phyloP scores from a whole-genome alignment of 352 stramenopile genomes.

The Vaucheria bursata region DNA sequence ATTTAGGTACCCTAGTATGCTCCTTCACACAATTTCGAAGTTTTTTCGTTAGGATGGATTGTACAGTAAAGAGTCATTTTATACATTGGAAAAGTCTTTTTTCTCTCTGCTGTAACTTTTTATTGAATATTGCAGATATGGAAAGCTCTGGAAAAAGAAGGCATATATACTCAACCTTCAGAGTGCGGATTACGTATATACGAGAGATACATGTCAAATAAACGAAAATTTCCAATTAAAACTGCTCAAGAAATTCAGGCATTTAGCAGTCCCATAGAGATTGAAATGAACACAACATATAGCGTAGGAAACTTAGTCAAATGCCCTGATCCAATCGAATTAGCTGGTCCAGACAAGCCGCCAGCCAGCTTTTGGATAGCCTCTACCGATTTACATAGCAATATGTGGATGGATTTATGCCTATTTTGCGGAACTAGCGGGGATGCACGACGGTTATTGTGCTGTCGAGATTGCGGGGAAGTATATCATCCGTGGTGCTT shows the following conservation, averaged over 20 bases:
- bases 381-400: slow-evolving; percentile 65
- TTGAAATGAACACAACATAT: too few species aligned
- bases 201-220: neutral
- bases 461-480: slow-evolving; percentile 91
- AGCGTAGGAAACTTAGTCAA: slow-evolving; percentile 14
- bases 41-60: too few species aligned
- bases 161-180: neutral
- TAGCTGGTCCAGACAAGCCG: neutral
- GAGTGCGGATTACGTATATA: neutral
- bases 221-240: neutral
- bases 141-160: too few species aligned
- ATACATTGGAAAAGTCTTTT: too few species aligned
- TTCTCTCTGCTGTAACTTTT: too few species aligned
- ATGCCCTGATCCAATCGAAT: slow-evolving; percentile 16
- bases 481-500: slow-evolving; percentile 83
- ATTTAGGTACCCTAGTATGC: too few species aligned
- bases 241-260: neutral
- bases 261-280: neutral
- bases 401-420: slow-evolving; percentile 81
- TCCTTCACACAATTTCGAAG: too few species aligned
- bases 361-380: slow-evolving; percentile 66
- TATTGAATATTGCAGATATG: too few species aligned
- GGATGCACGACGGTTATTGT: slow-evolving; percentile 62
- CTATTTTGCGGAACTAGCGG: slow-evolving; percentile 65
- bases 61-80: too few species aligned